Conservation (phyloP, 2,329 filamentous ascomycete species). For the Helicocarpus griseus region DNA sequence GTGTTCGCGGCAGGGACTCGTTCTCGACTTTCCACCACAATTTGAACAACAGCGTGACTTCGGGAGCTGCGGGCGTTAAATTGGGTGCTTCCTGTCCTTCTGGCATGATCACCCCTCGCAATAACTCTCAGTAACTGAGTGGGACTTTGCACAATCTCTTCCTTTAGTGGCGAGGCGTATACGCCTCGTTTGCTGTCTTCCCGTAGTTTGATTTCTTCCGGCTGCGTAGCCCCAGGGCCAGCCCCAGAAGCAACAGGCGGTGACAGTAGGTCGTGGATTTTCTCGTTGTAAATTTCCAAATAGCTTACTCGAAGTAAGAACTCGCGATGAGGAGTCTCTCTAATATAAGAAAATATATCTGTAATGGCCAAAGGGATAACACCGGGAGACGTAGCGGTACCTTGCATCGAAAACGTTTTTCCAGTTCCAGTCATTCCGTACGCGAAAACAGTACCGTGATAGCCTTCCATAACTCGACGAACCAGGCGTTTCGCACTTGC, state of each 20-base stretch:
- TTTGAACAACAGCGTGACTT: constrained; percentile 96
- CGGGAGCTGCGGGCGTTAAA: constrained; percentile 95
- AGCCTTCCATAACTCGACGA: constrained; percentile 95
- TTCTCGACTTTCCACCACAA: constrained; percentile 93
- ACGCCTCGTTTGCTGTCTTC: constrained; percentile 95
- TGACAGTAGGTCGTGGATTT: constrained; percentile 84
- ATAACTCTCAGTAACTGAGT: constrained; percentile 93
- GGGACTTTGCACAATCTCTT: constrained; percentile 97
- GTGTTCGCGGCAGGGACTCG: constrained; percentile 52
- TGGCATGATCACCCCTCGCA: constrained; percentile 81
- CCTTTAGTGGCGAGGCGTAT: constrained; percentile 90
- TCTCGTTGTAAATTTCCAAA: constrained; percentile 97
- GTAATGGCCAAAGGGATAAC: constrained; percentile 96
- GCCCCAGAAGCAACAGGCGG: constrained; percentile 52
- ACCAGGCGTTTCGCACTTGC: constrained; percentile 87
- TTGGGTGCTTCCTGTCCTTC: constrained; percentile 86
- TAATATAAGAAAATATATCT: constrained; percentile 98
- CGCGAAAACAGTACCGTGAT: constrained; percentile 95
- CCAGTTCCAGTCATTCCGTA: constrained; percentile 99
- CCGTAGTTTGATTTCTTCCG: constrained; percentile 93
- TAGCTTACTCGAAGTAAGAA: constrained; percentile 95
- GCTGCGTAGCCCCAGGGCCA: constrained; percentile 43
- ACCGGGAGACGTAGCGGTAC: constrained; percentile 86
- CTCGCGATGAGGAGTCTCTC: constrained; percentile 88
- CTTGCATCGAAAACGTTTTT: constrained; percentile 99